These are phyloP conservation scores for Dioscorea zingiberensis DNA, from an alignment of 106 monocot species.

Conservation along the genomic window DNA sequence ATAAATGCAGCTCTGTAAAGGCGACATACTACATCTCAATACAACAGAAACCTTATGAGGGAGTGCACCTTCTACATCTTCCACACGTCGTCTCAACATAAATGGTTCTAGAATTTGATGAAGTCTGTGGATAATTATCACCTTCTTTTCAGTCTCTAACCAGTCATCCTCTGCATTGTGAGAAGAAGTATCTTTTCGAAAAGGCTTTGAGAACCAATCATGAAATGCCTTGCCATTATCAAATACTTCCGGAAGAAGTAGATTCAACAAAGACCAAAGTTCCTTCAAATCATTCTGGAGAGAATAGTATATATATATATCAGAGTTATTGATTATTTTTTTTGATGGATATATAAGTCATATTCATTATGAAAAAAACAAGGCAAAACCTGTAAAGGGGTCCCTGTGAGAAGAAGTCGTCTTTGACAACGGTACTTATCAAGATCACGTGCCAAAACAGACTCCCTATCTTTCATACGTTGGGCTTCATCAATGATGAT, in stretches of 20 bases:
- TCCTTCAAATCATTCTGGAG: conserved; percentile 96
- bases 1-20: conserved; percentile 88
- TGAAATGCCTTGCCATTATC: conserved; percentile 93
- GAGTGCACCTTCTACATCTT: conserved; percentile 98
- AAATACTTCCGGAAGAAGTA: conserved; percentile 96
- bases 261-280: conserved; percentile 94
- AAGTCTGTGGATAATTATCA: conserved; percentile 94
- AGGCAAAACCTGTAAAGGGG: conserved; percentile 84
- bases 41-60: conserved; percentile 92
- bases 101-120: conserved; percentile 98
- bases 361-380: no score
- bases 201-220: conserved; percentile 99
- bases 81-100: conserved; percentile 91
- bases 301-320: no score
- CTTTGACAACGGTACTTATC: conserved; percentile 94
- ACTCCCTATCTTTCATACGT: conserved; percentile 96
- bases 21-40: conserved; percentile 92
- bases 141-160: conserved; percentile 97
- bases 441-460: conserved; percentile 95
- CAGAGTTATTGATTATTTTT: no score
- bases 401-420: conserved; percentile 90
- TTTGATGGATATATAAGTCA: no score
- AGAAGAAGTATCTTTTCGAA: conserved; percentile 77
- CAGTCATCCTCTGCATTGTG: conserved; percentile 81
- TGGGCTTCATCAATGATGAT: conserved; percentile 99